Evolutionary conservation across 768 basidiomycete genomes (phyloP), one percentile per base, ranked within the genome.

Genomic region (Russula lepida): DNA sequence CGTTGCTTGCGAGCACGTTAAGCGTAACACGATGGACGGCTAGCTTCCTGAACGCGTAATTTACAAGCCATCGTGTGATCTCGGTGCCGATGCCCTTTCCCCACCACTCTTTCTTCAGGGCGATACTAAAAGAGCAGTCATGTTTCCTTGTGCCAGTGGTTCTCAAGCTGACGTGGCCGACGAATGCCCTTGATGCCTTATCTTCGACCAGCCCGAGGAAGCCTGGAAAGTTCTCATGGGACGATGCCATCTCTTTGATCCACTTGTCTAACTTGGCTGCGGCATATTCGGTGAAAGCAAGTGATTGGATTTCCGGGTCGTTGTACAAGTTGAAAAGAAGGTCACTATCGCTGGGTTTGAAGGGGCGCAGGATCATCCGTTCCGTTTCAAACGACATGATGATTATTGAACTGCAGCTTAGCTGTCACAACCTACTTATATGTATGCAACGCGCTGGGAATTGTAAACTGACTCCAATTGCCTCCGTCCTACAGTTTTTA

Each of bases 331-430:
- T 32, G 13, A 37, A 19, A 21, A 64, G 52, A 8, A 49, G 53
- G 37, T 64, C 52, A 28, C 25, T 35, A 54, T 64, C 63, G 33
- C 58, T 21, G n/a, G 60, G 49, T 33, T 51, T 28, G 55, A 56
- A 28, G 33, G 56, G n/a, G 13, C 60, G 60, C 25, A 58, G 48
- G 41, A 52, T 49, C 23, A 17, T 60, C 35, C 59, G 52, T 21
- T 54, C 52, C 5, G 59, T 60, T 39, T 60, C 52, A 28, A 54
- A 59, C 0, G 52, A 17, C 53, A 55, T 60, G 46, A 15, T 12
- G 35, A n/a, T 49, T 30, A 47, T 25, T 25, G 39, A 32, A 25
- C 30, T 19, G 65, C 68, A 23, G 67, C 68, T 4, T 78, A 19
- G 30, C 23, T 30, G n/a, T 41, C 48, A 23, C 15, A 9, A 43